Evolutionary conservation across 2,329 filamentous ascomycete genomes (phyloP).

Genomic region (Alternaria infectoria): DNA sequence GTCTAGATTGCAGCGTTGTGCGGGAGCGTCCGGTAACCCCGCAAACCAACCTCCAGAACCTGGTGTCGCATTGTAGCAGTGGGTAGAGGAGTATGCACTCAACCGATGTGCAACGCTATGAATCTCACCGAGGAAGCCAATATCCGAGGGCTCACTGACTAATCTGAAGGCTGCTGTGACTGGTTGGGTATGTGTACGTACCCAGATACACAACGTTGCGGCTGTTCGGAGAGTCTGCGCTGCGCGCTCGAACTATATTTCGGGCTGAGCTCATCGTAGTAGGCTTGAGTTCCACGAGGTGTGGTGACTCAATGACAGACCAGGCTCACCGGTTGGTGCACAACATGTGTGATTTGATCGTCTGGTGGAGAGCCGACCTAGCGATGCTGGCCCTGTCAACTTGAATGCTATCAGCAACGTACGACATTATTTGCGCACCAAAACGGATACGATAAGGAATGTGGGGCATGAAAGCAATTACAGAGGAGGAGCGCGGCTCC

Average conservation of each 20-base stretch:
- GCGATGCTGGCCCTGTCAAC: background rate
- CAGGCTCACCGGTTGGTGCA: background rate
- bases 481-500: background rate
- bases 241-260: background rate
- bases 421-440: background rate
- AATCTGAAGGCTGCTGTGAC: background rate
- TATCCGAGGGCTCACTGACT: background rate
- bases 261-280: background rate
- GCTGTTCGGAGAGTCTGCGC: background rate
- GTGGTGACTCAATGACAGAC: background rate
- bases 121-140: background rate
- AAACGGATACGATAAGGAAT: background rate
- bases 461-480: background rate
- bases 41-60: background rate
- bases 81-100: background rate
- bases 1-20: background rate
- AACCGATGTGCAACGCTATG: background rate
- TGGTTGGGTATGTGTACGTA: background rate
- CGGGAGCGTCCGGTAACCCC: slow-evolving; percentile 5
- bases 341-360: background rate
- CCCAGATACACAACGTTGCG: background rate
- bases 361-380: background rate
- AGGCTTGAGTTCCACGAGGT: background rate
- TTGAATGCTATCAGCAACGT: background rate
- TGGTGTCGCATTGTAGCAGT: background rate